Evolutionary conservation across 306 rosid genomes (phyloP).

Genomic region (Cicer bijugum): DNA sequence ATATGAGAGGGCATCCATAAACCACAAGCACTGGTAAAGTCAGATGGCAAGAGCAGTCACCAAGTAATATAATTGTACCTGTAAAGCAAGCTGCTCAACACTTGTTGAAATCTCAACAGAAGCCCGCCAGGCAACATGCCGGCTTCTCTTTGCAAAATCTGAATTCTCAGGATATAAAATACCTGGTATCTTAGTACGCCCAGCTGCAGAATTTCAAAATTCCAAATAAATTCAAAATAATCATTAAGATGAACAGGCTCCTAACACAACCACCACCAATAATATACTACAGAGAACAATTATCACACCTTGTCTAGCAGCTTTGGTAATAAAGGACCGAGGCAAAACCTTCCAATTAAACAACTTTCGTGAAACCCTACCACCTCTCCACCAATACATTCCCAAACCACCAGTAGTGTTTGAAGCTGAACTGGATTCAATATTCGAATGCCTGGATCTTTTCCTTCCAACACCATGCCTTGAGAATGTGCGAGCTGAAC

Average conservation of each 20-base stretch:
- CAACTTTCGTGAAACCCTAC: slow-evolving; percentile 81
- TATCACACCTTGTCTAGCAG: slow-evolving; percentile 89
- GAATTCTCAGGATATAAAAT: slow-evolving; percentile 90
- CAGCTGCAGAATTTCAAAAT: slow-evolving; percentile 75
- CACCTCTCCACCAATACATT: slow-evolving; percentile 97
- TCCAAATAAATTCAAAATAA: slow-evolving; percentile 56
- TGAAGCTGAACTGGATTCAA: slow-evolving; percentile 66
- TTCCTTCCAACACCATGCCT: slow-evolving; percentile 68
- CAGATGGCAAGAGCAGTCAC: slow-evolving; percentile 34
- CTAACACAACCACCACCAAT: slow-evolving; percentile 43
- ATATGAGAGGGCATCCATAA: slow-evolving; percentile 2
- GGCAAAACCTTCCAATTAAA: slow-evolving; percentile 89
- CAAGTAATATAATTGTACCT: slow-evolving; percentile 57
- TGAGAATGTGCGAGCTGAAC: slow-evolving; percentile 64
- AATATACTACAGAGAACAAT: slow-evolving; percentile 41
- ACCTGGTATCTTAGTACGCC: slow-evolving; percentile 80
- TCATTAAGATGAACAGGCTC: slow-evolving; percentile 51
- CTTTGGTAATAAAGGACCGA: slow-evolving; percentile 73
- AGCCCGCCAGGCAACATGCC: slow-evolving; percentile 83
- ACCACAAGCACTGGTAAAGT: slow-evolving; percentile 34
- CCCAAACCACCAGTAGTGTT: slow-evolving; percentile 74
- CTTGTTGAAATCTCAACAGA: slow-evolving; percentile 84
- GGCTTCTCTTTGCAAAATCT: slow-evolving; percentile 87
- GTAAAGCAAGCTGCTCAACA: slow-evolving; percentile 88
- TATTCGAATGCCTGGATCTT: slow-evolving; percentile 68